These are phyloP conservation scores for Lepidium sativum DNA, from an alignment of 345 rosid genomes.

Conservation along the genomic window DNA sequence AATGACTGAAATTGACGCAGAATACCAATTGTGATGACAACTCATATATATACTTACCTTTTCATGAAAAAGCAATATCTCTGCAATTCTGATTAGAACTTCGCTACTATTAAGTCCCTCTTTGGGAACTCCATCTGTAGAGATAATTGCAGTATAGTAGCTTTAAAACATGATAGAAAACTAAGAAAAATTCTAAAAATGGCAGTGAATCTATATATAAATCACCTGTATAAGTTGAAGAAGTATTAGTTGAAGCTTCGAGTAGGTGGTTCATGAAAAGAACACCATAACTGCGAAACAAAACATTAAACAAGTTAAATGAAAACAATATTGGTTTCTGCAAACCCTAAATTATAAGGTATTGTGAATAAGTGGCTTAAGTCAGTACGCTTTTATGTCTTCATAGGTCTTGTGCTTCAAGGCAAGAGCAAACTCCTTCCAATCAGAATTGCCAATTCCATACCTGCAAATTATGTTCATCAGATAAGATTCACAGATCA, in stretches of 20 bases:
- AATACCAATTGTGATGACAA: too few relatives aligned
- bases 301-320: neutral
- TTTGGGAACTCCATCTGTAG: conserved; percentile 83
- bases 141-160: neutral
- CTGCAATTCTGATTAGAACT: conserved; percentile 57
- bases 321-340: neutral
- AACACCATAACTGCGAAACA: conserved; percentile 49
- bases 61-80: conserved; percentile 41
- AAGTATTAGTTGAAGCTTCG: conserved; percentile 39
- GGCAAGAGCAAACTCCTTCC: conserved; percentile 56
- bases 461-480: conserved; percentile 39
- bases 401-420: conserved; percentile 57
- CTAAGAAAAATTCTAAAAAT: neutral
- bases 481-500: too few relatives aligned
- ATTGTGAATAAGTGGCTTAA: conserved; percentile 7
- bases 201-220: neutral
- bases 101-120: conserved; percentile 55
- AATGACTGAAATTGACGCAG: too few relatives aligned
- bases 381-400: conserved; percentile 51
- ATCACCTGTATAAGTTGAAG: conserved; percentile 55
- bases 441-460: conserved; percentile 69
- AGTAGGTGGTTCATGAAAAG: conserved; percentile 49
- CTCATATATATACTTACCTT: conserved; percentile 50
- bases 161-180: neutral
- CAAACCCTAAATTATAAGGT: neutral